These are phyloP conservation scores for Coemansia biformis DNA, from an alignment of 192 early-diverging fungal genomes.

Conservation along the genomic window DNA sequence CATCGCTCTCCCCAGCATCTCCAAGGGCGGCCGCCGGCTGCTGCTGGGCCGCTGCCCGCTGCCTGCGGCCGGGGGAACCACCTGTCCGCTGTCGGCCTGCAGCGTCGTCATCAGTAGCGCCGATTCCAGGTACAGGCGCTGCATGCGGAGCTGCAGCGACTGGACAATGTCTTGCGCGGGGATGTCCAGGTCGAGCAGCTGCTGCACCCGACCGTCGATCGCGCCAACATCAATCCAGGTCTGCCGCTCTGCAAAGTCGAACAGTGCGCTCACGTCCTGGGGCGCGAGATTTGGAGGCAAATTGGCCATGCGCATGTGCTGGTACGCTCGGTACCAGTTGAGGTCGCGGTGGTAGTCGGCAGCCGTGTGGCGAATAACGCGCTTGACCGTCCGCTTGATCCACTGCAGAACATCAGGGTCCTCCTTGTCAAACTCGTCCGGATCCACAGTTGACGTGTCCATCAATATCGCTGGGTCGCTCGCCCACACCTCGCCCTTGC, in stretches of 20 bases:
- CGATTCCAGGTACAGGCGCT: constrained; percentile 35
- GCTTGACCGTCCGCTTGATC: constrained; percentile 35
- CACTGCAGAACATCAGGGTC: constrained; percentile 41
- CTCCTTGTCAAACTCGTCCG: constrained; percentile 47
- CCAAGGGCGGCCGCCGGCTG: background rate
- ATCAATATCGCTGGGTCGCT: constrained; percentile 45
- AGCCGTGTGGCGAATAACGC: constrained; percentile 24
- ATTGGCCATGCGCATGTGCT: constrained; percentile 42
- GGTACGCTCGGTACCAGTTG: constrained; percentile 46
- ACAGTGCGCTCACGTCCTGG: constrained; percentile 23
- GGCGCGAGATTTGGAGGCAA: constrained; percentile 25
- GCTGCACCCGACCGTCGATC: constrained; percentile 23
- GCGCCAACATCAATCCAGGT: constrained; percentile 32
- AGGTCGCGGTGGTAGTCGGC: constrained; percentile 48
- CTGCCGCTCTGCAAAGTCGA: constrained; percentile 39
- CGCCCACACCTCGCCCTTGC: constrained; percentile 47
- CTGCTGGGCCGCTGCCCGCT: background rate
- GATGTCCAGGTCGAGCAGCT: constrained; percentile 31
- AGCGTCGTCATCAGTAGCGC: constrained; percentile 38
- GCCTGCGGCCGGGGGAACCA: background rate
- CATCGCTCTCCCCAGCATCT: background rate
- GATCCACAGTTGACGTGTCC: constrained; percentile 38
- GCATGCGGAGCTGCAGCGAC: constrained; percentile 42
- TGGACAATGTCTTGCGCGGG: constrained; percentile 27
- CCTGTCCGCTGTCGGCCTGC: constrained; percentile 2